phyloP scores from a whole-genome alignment of 2,329 filamentous ascomycete species.

The Cadophora malorum region DNA sequence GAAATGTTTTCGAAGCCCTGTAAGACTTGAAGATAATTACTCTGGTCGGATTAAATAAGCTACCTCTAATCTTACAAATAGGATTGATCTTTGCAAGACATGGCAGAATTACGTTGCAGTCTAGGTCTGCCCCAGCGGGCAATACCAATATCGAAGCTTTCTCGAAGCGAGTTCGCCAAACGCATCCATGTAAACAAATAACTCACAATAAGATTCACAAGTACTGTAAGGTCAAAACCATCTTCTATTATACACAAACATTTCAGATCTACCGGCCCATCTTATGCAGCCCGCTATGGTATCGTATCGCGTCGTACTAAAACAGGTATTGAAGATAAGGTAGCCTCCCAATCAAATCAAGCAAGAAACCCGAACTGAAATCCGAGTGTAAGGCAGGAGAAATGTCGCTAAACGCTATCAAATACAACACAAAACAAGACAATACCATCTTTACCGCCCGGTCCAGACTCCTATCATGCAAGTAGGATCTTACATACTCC shows the following conservation, averaged over 20 bases:
- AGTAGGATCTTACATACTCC: not conserved
- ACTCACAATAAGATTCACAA: not conserved
- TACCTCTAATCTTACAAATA: too few relatives aligned
- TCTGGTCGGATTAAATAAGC: too few relatives aligned
- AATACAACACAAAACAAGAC: not conserved
- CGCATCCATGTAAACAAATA: not conserved
- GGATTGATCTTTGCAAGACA: too few relatives aligned
- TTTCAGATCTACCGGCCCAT: not conserved
- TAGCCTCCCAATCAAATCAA: not conserved
- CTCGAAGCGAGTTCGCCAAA: not conserved
- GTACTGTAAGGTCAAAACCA: not conserved
- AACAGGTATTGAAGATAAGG: not conserved
- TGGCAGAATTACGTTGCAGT: not conserved
- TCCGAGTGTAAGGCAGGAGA: not conserved
- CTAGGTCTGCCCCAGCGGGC: not conserved
- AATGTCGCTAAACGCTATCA: slow-evolving; percentile 35
- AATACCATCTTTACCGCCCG: not conserved
- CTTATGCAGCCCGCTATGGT: slow-evolving; percentile 7
- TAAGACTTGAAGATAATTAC: too few relatives aligned
- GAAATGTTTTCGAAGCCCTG: too few relatives aligned
- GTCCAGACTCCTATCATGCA: not conserved
- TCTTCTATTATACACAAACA: slow-evolving; percentile 1
- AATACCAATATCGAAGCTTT: not conserved
- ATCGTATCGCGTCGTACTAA: slow-evolving; percentile 11
- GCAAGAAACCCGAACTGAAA: not conserved